Percentiles rank a stretch among this genome's conserved stretches.
Evolutionary conservation across 2,329 filamentous ascomycete species (phyloP).

Genomic region (Aspergillus arachidicola): DNA sequence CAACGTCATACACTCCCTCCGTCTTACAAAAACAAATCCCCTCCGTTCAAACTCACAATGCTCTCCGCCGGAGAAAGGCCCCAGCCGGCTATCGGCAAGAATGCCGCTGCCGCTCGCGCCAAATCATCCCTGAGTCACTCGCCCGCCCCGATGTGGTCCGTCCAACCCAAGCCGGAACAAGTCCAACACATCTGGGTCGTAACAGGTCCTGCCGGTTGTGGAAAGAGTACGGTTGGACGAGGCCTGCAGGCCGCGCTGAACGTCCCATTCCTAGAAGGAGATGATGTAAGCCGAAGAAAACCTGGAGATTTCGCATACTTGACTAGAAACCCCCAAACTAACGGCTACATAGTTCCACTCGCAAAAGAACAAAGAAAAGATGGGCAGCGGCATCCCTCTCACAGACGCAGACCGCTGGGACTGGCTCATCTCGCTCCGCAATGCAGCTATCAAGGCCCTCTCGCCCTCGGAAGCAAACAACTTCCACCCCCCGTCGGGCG

Average conservation of each 20-base stretch:
- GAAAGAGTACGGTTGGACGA: conserved; percentile 75
- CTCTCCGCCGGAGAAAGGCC: conserved; percentile 43
- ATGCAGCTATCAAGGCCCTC: conserved; percentile 60
- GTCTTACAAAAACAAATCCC: conserved; percentile 1
- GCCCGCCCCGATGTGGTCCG: conserved; percentile 19
- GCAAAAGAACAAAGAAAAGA: conserved; percentile 82
- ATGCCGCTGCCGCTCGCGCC: conserved; percentile 23
- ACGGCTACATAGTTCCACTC: conserved; percentile 45
- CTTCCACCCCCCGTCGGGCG: conserved; percentile 62
- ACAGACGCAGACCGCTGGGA: conserved; percentile 97
- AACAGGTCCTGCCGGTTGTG: conserved; percentile 76
- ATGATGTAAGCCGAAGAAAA: conserved; percentile 61
- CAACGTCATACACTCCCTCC: conserved; percentile 23
- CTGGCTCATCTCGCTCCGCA: conserved; percentile 81
- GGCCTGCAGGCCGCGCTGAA: conserved; percentile 64
- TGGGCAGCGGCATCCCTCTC: conserved; percentile 79
- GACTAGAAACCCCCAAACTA: conserved; percentile 16
- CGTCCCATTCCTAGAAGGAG: conserved; percentile 75
- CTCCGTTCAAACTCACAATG: conserved; percentile 31
- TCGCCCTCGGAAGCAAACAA: conserved; percentile 39
- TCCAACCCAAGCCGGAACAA: conserved; percentile 13
- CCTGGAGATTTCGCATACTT: background rate
- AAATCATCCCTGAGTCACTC: conserved; percentile 23
- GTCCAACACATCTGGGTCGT: conserved; percentile 77
- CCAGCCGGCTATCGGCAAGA: conserved; percentile 29